Evolutionary conservation across 192 early-diverging fungal species (phyloP), one percentile per base, ranked within the genome.

Genomic region (Gonapodya prolifera): DNA sequence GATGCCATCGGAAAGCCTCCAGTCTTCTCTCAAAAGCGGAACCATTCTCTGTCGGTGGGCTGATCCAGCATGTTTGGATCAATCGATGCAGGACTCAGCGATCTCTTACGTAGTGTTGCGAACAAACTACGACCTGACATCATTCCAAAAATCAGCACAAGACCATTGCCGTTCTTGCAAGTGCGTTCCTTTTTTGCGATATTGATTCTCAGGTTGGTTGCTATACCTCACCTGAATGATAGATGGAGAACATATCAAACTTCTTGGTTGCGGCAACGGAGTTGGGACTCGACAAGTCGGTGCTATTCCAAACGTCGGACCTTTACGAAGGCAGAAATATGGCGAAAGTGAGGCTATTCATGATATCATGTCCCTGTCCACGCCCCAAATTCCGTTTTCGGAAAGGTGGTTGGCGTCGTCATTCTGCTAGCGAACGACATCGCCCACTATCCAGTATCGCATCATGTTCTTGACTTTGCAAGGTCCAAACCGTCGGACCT

Each of bases 231-330:
- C 34, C 0, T 34, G 33, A 35, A 69, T 31, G 81, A 76, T 85
- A 93, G 93, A 94, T 94, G 91, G 92, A 93, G 77, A 94, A 94
- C 76, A 93, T 93, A 36, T 82, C 84, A 78, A 89, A 91, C 79
- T 94, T 93, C 81, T 79, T 94, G 32, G 83, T 85, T 61, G 93
- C 89, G 16, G 91, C 91, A 69, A 87, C 81, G 69, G 28, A 90
- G 84, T 86, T 94, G 69, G 93, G 93, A 0, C 82, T 94, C 35
- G 84, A 91, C 69, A 89, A 87, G 76, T 85, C 88, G 23, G 91
- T 93, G 77, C 82, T 93, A 78, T 94, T 94, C 78, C 87, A 94
- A 81, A 93, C 93, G 0, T 87, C 90, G 1, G 93, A 94, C 80
- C 79, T 94, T 34, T 93, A 89, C 78, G 92, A 94, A 70, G 93